Conservation (phyloP, 2,329 filamentous ascomycete genomes). For the Atkinsonella hypoxylon region DNA sequence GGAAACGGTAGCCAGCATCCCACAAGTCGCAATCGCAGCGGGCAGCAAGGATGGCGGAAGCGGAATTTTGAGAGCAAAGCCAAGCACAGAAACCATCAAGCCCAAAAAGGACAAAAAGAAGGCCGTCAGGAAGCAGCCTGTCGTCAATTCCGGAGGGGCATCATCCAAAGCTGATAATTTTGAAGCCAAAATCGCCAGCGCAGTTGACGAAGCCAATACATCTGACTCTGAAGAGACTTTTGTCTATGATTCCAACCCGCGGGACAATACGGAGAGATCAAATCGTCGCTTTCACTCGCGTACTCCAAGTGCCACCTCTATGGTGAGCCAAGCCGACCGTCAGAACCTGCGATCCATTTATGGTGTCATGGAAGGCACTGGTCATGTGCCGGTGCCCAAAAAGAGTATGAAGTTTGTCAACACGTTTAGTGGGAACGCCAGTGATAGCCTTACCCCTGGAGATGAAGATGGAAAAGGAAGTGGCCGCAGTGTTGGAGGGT, state of each 20-base stretch:
- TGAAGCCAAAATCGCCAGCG: conserved; percentile 90
- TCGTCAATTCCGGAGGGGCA: conserved; percentile 56
- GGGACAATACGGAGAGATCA: conserved; percentile 45
- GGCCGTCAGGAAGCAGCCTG: conserved; percentile 59
- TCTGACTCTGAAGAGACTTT: conserved; percentile 98
- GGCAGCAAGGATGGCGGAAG: conserved; percentile 52
- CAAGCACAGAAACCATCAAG: conserved; percentile 89
- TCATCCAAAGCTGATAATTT: conserved; percentile 97
- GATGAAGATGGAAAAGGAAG: conserved; percentile 57
- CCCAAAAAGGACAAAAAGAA: conserved; percentile 91
- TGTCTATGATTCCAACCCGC: conserved; percentile 96
- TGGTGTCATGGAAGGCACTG: conserved; percentile 49
- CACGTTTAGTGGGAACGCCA: conserved; percentile 52
- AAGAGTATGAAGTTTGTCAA: conserved; percentile 96
- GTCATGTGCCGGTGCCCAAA: conserved; percentile 39
- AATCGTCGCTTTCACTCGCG: conserved; percentile 79
- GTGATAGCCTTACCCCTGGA: conserved; percentile 38
- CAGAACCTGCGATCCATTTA: conserved; percentile 53
- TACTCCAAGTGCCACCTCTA: conserved; percentile 86
- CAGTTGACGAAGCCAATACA: conserved; percentile 89
- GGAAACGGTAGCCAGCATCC: conserved; percentile 85
- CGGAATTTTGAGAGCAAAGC: conserved; percentile 71
- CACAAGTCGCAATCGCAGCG: conserved; percentile 63
- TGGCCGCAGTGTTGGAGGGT: conserved; percentile 47
- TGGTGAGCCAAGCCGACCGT: conserved; percentile 55